Evolutionary conservation across 2,329 filamentous ascomycete species (phyloP), one percentile per base, ranked within the genome.

Genomic region (Neopestalotiopsis sp.): DNA sequence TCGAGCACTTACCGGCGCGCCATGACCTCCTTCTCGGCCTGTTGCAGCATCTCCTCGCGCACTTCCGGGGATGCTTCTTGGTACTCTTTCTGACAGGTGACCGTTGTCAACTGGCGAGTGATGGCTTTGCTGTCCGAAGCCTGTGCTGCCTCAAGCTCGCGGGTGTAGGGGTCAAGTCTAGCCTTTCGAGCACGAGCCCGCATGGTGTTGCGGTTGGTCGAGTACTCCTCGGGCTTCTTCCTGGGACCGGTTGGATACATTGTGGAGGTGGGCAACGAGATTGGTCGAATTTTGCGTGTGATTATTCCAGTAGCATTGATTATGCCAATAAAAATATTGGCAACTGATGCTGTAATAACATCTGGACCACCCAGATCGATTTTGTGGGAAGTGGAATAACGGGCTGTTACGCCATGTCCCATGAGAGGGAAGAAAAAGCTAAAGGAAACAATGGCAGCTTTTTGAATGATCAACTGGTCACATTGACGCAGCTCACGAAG

Each of bases 181-280:
- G 69, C 68, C 14, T 70, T 75, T 65, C 76, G 76, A 4, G 38
- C 45, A 4, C 74, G 73, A 3, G 71, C 72, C 5, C 74, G 72
- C 13, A 75, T 17, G 0, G 75, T 77, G 63, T 75, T 73, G 2
- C 65, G 69, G 52, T 78, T 77, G 0, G 68, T 75, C 0, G 74
- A 77, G 67, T 77, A 77, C 45, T 75, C 69, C 38, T 64, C 34
- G 12, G 72, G 66, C 56, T 60, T 59, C 65, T 67, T 67, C n/a
- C 28, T 59, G 30, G 13, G 14, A n/a, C 45, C 17, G 17, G 45
- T 17, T 52, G 20, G 24, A 52, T 20, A 17, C 45, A 52, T 52
- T 7, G 17, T 59, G 57, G n/a, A 30, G 5, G 4, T 12, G 17
- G 57, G 13, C 20, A 24, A 14, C 9, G 13, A 3, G 12, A 59